These are phyloP conservation scores for Coemansia sp. DNA, from an alignment of 192 early-diverging fungal species.

Conservation along the genomic window DNA sequence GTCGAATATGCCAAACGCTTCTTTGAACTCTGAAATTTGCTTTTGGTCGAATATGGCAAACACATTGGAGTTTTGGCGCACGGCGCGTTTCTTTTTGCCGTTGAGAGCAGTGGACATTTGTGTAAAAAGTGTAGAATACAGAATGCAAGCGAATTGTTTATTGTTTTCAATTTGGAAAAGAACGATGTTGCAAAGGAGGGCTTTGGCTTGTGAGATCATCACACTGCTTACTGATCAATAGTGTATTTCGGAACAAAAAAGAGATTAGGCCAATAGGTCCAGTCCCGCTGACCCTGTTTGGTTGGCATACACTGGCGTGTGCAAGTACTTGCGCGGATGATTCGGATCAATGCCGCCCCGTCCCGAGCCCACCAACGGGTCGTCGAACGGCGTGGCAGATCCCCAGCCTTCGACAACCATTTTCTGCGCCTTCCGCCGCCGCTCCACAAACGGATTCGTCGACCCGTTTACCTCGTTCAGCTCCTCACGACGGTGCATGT, in stretches of 20 bases:
- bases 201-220: too few species aligned
- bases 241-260: not conserved
- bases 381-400: conserved; percentile 27
- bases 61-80: conserved; percentile 93
- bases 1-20: conserved; percentile 95
- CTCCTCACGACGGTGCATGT: conserved; percentile 24
- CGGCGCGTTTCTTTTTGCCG: conserved; percentile 82
- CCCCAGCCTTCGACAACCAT: conserved; percentile 28
- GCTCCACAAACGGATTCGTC: conserved; percentile 47
- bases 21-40: conserved; percentile 95
- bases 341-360: conserved; percentile 33
- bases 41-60: conserved; percentile 97
- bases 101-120: conserved; percentile 45
- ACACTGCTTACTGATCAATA: too few species aligned
- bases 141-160: not conserved
- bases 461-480: conserved; percentile 10
- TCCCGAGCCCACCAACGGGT: conserved; percentile 21
- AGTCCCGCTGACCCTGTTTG: not conserved
- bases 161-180: too few species aligned
- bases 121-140: conserved; percentile 6
- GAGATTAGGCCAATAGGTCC: not conserved
- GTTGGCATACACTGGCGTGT: conserved; percentile 43
- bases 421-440: conserved; percentile 25
- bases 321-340: conserved; percentile 51
- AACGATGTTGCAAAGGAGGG: too few species aligned